Evolutionary conservation across 2,329 filamentous ascomycete species (phyloP), one percentile per base, ranked within the genome.

Genomic region (Sarocladium strictum): DNA sequence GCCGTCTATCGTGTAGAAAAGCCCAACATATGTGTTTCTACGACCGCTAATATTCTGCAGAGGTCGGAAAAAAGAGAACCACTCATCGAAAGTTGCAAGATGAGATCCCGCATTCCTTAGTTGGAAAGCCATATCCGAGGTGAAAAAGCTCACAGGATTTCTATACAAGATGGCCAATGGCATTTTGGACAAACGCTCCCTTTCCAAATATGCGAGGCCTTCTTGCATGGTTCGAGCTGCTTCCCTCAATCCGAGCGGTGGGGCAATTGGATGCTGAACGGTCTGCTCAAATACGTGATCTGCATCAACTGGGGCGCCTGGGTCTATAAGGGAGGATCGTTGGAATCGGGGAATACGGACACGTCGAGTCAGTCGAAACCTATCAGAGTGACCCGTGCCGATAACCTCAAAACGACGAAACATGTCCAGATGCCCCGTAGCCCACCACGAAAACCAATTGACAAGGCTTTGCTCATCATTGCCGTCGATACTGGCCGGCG

Each of bases 381-480:
- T 32, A 21, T 51, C 47, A 3, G 47, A 51, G 12, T 51, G 26
- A 3, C 47, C 27, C 2, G 47, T 51, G 15, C 81, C 82, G 3
- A 85, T 54, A 2, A 86, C 76, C 17, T 71, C 68, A 59, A 85
- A 85, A 35, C 73, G 76, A 29, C 80, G 75, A 60, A 76, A 80
- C 38, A 67, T 66, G 55, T 83, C 75, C 33, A 81, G 61, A 27
- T 76, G 74, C 54, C 65, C 57, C 29, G 72, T 67, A 1, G 80
- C 71, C 83, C 82, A 86, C 65, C 72, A 79, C 1, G 78, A 80
- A 63, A 84, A 86, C 77, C 80, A 85, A 58, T 84, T 81, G 10
- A 85, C 74, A 26, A 86, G 67, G 55, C 77, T 83, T 61, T 84
- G 78, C 61, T 86, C 83, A 57, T 86, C 81, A 54, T 80, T 79